A percentile compares a stretch with the other conserved stretches of the same genome.
These are phyloP conservation scores for Stropharia rugosoannulata DNA, from an alignment of 768 basidiomycete species.

Conservation along the genomic window DNA sequence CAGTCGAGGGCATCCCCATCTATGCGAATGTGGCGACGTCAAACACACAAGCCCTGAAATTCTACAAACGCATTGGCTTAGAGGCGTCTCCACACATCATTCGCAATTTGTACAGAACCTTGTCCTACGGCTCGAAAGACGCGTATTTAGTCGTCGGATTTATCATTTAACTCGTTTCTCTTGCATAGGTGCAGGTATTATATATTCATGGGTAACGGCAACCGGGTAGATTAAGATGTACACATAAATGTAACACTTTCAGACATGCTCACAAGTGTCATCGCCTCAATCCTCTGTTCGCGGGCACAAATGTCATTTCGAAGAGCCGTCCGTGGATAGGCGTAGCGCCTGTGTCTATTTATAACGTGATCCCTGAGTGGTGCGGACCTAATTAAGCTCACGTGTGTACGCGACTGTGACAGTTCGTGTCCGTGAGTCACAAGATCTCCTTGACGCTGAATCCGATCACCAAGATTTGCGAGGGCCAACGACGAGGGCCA, in stretches of 20 bases:
- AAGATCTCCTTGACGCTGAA: not conserved
- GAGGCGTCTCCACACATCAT: constrained; percentile 30
- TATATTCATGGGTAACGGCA: too few relatives aligned
- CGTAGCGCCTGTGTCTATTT: too few relatives aligned
- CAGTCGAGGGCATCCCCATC: constrained; percentile 26
- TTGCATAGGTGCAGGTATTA: too few relatives aligned
- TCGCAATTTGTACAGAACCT: constrained; percentile 37
- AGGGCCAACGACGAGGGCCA: constrained; percentile 5
- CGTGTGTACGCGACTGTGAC: constrained; percentile 24
- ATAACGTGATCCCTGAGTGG: not conserved
- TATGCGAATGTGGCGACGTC: constrained; percentile 46
- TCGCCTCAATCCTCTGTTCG: too few relatives aligned
- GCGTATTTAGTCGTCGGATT: constrained; percentile 41
- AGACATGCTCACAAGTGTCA: too few relatives aligned
- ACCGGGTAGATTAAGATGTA: too few relatives aligned
- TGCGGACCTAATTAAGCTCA: constrained; percentile 16
- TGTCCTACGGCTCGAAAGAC: constrained; percentile 36
- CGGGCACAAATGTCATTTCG: too few relatives aligned
- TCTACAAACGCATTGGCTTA: constrained; percentile 46
- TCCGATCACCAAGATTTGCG: not conserved
- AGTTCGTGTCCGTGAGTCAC: constrained; percentile 15
- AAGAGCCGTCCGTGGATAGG: too few relatives aligned
- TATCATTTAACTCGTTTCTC: constrained; percentile 7
- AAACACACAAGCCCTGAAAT: constrained; percentile 38
- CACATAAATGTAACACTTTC: too few relatives aligned